Evolutionary conservation across 176 grass and related monocot species (phyloP), one percentile per base, ranked within the genome.

Genomic region (Alloteropsis semialata): DNA sequence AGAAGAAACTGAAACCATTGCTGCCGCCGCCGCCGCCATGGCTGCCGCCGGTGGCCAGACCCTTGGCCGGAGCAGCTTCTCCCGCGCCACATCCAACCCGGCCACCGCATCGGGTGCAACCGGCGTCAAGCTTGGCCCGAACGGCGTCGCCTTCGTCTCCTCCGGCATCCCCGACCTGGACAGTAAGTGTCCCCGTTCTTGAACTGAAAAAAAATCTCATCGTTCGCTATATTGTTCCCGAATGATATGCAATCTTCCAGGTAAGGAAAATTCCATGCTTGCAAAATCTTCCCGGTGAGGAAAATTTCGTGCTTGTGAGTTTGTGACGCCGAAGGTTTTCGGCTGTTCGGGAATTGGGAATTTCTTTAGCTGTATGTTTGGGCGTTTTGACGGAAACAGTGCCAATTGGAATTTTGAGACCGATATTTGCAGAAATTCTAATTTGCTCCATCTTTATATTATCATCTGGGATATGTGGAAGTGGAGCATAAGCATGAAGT

Each of bases 121-220:
- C 4, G 90, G 92, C 14, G 74, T 97, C 54, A 97, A 90, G 84
- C 77, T 91, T 65, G 88, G 88, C 5, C 62, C 84, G 10, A 93
- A 93, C 45, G 86, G 90, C 67, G 66, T 84, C 41, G 75, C 86
- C 22, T 93, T 92, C 53, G 69, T 94, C 81, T 98, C 95, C 65
- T 93, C 95, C 53, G 92, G 95, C 78, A 94, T 98, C 77, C 92
- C 88, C 16, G 90, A 94, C 84, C 92, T 98, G 24, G 95, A 98
- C 66, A 85, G 92, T 98, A 84, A 88, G 86, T 71, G 28, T 21
- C 29, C 28, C 32, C 42, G 1, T 71, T 12, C 1, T 84, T 36
- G 32, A 77, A 12, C n/a, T 78, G n/a, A n/a, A n/a, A n/a, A 17
- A 44, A 49, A 46, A 43, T 25, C n/a, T 41, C 10, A 0, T 1